Evolutionary conservation across 179 eudicot genomes (phyloP).

Genomic region (Beta corolliflora): DNA sequence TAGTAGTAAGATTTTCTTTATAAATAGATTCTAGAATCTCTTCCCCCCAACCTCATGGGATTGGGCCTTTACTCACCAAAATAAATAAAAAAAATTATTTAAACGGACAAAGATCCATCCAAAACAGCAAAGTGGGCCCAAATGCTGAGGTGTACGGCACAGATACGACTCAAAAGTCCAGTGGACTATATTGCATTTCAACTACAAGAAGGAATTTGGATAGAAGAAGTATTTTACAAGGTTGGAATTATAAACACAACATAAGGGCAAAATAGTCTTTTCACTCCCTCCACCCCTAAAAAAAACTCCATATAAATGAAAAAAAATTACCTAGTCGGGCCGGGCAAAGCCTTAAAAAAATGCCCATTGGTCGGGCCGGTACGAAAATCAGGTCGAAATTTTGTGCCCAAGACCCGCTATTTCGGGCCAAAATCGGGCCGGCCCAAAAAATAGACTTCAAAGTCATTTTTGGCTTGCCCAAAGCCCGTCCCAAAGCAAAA

Average conservation of each 20-base stretch:
- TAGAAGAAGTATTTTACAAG: background rate
- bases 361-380: too few relatives aligned
- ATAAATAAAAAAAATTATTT: background rate
- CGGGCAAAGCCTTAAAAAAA: too few relatives aligned
- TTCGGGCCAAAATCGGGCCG: too few relatives aligned
- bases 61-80: background rate
- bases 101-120: conserved; percentile 12
- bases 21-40: background rate
- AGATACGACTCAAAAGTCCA: conserved; percentile 24
- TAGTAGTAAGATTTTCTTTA: background rate
- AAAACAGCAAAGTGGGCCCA: background rate
- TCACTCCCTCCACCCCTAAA: background rate
- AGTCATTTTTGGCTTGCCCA: too few relatives aligned
- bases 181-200: conserved; percentile 26
- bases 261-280: conserved; percentile 6
- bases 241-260: background rate
- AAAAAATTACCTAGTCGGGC: background rate
- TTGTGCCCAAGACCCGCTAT: too few relatives aligned
- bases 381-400: too few relatives aligned
- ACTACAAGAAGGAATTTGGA: background rate
- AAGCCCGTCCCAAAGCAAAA: too few relatives aligned
- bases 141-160: conserved; percentile 30
- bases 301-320: background rate
- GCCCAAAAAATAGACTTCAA: too few relatives aligned
- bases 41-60: background rate